Evolutionary conservation across 768 basidiomycete genomes (phyloP).

Genomic region (Serendipita indica): DNA sequence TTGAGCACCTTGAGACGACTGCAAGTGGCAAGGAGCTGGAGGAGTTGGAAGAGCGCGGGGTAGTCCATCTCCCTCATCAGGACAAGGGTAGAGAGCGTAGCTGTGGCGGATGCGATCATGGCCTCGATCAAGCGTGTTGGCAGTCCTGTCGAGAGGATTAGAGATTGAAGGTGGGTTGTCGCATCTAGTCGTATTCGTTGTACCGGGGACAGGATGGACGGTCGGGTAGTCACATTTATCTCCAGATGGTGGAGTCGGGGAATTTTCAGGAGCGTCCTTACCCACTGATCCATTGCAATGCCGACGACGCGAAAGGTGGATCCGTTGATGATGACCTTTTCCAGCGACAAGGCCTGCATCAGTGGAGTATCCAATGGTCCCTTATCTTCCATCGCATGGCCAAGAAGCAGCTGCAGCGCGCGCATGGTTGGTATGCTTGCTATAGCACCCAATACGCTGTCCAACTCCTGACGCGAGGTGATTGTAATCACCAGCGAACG

Average conservation of each 20-base stretch:
- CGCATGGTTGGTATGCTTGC: not conserved
- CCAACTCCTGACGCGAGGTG: not conserved
- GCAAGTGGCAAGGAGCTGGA: not conserved
- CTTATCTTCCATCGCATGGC: not conserved
- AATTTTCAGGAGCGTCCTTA: not conserved
- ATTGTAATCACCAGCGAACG: not conserved
- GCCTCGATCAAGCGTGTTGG: not conserved
- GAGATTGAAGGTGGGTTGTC: not conserved
- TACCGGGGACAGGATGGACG: not conserved
- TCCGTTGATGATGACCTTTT: not conserved
- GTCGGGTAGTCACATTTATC: not conserved
- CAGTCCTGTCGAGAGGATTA: not conserved
- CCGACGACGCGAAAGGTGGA: not conserved
- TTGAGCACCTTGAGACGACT: not conserved
- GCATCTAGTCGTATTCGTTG: not conserved
- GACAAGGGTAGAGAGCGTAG: not conserved
- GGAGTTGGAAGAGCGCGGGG: not conserved
- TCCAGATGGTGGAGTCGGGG: not conserved
- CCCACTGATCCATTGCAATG: not conserved
- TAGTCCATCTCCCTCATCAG: not conserved
- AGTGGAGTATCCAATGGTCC: not conserved
- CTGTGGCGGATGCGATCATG: not conserved
- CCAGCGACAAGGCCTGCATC: not conserved
- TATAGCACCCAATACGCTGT: not conserved
- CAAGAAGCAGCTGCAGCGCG: not conserved